Conservation (phyloP, 1,284 basidiomycete genomes). For the Coniferiporia sulphurascens region DNA sequence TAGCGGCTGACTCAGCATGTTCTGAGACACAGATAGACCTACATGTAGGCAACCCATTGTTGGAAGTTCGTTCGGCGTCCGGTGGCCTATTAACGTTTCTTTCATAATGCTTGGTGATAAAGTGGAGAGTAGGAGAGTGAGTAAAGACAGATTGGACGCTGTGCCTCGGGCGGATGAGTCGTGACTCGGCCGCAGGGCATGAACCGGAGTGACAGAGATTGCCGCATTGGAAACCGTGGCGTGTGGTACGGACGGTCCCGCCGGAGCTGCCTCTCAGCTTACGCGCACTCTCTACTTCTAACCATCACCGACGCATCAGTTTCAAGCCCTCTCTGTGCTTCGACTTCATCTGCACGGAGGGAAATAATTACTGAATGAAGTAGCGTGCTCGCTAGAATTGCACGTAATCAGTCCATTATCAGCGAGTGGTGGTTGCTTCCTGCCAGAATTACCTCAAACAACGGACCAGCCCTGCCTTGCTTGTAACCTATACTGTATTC, state of each 20-base stretch:
- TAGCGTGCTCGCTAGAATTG: neutral
- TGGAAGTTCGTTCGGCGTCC: too few species aligned
- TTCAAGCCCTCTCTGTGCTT: neutral
- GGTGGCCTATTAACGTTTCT: too few species aligned
- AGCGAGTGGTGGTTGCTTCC: neutral
- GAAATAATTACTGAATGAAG: neutral
- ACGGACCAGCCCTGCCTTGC: neutral
- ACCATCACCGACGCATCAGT: neutral
- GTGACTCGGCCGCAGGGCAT: neutral
- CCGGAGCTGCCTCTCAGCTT: neutral
- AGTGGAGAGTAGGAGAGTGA: too few species aligned
- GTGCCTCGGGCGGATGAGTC: neutral
- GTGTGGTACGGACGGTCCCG: neutral
- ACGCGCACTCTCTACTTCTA: neutral
- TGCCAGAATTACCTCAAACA: neutral
- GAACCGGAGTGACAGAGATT: neutral
- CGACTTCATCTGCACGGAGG: neutral
- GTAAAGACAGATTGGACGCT: too few species aligned
- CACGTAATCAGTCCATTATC: neutral
- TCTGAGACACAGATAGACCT: too few species aligned
- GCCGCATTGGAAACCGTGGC: neutral
- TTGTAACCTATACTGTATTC: neutral
- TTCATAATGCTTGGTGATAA: too few species aligned
- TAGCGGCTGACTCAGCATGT: too few species aligned
- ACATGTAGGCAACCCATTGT: too few species aligned